Conservation (phyloP, 2,329 filamentous ascomycete genomes). For the Aspergillus fructus region DNA sequence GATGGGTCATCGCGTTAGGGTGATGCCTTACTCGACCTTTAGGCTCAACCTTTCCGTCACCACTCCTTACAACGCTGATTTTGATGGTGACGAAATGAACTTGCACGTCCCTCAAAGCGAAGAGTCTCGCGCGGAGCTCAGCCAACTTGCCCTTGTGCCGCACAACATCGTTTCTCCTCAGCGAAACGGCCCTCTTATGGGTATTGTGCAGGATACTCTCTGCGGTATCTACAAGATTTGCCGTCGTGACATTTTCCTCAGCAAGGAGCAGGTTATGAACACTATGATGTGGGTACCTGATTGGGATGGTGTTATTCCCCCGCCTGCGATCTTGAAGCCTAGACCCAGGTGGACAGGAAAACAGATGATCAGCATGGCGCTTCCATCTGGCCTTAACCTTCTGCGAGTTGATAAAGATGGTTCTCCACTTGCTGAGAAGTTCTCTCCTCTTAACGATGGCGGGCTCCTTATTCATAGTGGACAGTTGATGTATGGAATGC, state of each 20-base stretch:
- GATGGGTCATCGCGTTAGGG: conserved; percentile 97
- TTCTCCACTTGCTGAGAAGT: conserved; percentile 52
- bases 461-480: conserved; percentile 82
- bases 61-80: conserved; percentile 99
- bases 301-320: conserved; percentile 93
- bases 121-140: conserved; percentile 92
- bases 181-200: conserved; percentile 95
- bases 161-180: conserved; percentile 98
- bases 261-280: conserved; percentile 92
- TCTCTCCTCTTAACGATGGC: conserved; percentile 68
- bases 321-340: conserved; percentile 91
- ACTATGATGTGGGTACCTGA: conserved; percentile 95
- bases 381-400: conserved; percentile 81
- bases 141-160: conserved; percentile 94
- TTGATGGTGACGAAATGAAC: conserved; percentile 99
- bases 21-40: conserved; percentile 99
- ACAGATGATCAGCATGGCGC: conserved; percentile 91
- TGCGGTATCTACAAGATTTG: conserved; percentile 97
- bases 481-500: conserved; percentile 83
- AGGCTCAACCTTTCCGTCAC: conserved; percentile 96
- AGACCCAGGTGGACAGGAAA: conserved; percentile 95
- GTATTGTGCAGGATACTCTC: conserved; percentile 97
- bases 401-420: conserved; percentile 65
- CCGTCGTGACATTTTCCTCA: conserved; percentile 85
- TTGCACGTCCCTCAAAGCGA: conserved; percentile 98